Evolutionary conservation across 805 yeast species (phyloP).

Genomic region (Nakazawaea holstii): DNA sequence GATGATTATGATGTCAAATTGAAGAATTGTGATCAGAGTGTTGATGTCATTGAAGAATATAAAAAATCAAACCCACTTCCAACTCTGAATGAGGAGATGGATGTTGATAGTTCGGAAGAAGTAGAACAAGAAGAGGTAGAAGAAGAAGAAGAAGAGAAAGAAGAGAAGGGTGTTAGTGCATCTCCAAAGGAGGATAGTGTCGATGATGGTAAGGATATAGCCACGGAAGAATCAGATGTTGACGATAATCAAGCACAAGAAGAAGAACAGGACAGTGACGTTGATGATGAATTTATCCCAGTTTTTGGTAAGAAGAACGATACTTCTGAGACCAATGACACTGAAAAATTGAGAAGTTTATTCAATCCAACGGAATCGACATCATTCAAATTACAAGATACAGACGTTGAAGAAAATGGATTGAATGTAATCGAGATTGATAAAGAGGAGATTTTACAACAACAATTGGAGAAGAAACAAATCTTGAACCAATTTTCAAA

Average conservation of each 20-base stretch:
- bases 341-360: conserved; percentile 31
- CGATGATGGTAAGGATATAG: conserved; percentile 17
- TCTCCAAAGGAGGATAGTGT: conserved; percentile 17
- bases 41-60: conserved; percentile 17
- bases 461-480: conserved; percentile 1
- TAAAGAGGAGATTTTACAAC: conserved; percentile 21
- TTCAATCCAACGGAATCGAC: conserved; percentile 23
- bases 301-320: conserved; percentile 22
- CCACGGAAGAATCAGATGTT: background rate
- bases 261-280: background rate
- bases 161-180: background rate
- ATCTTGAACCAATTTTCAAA: conserved; percentile 6
- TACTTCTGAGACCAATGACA: conserved; percentile 15
- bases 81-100: conserved; percentile 17
- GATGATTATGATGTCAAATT: conserved; percentile 31
- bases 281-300: conserved; percentile 30
- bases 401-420: conserved; percentile 8
- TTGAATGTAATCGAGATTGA: conserved; percentile 22
- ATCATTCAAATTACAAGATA: conserved; percentile 19
- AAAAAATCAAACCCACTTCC: conserved; percentile 23
- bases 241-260: no score
- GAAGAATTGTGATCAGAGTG: conserved; percentile 10
- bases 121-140: conserved; percentile 10
- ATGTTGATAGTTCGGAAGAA: conserved; percentile 21
- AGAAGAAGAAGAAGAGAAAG: conserved; percentile 9